A percentile compares a stretch with the other conserved stretches of the same genome.
phyloP scores from a whole-genome alignment of 2,329 filamentous ascomycete genomes.

The Aurifilum marmelostoma region DNA sequence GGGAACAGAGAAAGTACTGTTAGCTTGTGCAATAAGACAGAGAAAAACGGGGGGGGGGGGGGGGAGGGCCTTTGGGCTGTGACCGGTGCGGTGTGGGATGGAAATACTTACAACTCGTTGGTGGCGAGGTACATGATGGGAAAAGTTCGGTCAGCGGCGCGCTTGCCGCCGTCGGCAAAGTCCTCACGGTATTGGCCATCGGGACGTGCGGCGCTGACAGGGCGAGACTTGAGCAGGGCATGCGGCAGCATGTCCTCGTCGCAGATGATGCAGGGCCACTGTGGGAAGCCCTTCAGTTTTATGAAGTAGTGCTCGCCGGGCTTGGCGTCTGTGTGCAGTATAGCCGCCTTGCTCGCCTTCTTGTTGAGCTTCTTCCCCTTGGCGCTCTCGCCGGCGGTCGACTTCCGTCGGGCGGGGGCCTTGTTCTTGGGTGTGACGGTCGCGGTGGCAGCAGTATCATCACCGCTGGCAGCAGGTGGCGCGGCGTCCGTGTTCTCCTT shows the following conservation, averaged over 20 bases:
- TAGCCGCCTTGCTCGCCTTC: conserved; percentile 77
- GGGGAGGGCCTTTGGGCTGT: conserved; percentile 15
- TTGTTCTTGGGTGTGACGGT: conserved; percentile 47
- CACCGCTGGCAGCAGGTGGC: conserved; percentile 36
- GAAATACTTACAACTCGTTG: conserved; percentile 87
- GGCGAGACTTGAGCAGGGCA: conserved; percentile 74
- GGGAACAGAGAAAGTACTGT: background rate
- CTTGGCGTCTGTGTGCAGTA: conserved; percentile 76
- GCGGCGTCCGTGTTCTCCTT: conserved; percentile 35
- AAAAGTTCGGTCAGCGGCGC: conserved; percentile 81
- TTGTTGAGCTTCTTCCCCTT: conserved; percentile 82
- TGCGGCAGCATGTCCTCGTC: conserved; percentile 92
- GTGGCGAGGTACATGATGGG: conserved; percentile 94
- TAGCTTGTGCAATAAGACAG: conserved; percentile 17
- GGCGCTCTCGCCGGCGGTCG: conserved; percentile 62
- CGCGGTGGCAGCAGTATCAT: conserved; percentile 39
- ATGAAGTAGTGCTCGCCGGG: conserved; percentile 92
- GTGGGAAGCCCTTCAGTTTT: conserved; percentile 90
- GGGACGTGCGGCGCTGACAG: conserved; percentile 77
- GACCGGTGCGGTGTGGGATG: background rate
- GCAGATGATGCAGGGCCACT: conserved; percentile 92
- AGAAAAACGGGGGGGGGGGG: background rate
- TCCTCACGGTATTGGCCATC: conserved; percentile 89
- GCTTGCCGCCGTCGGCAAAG: conserved; percentile 85
- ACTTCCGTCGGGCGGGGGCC: conserved; percentile 71